Conservation (phyloP, 306 rosid genomes). For the Sindora glabra region DNA sequence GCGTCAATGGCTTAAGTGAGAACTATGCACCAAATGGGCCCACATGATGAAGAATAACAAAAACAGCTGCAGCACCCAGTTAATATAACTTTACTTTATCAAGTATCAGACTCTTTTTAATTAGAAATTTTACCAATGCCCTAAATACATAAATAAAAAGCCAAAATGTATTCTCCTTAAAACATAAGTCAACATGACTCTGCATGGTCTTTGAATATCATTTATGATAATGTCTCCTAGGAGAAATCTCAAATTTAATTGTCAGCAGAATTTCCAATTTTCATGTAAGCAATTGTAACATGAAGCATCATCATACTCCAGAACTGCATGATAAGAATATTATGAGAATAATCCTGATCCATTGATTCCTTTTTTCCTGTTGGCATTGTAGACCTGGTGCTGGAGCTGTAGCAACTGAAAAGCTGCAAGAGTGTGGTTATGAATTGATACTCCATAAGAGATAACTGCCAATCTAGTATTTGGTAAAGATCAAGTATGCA, state of each 20-base stretch:
- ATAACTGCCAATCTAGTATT: conserved; percentile 30
- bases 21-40: too few relatives aligned
- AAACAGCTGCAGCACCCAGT: too few relatives aligned
- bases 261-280: neutral
- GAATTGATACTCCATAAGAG: conserved; percentile 11
- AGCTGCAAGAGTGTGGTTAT: conserved; percentile 15
- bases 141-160: too few relatives aligned
- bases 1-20: too few relatives aligned
- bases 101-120: too few relatives aligned
- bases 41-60: too few relatives aligned
- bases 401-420: conserved; percentile 70
- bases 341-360: conserved; percentile 16
- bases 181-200: too few relatives aligned
- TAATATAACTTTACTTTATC: too few relatives aligned
- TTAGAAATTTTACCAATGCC: too few relatives aligned
- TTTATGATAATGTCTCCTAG: neutral
- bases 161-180: too few relatives aligned
- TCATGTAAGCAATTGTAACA: conserved; percentile 2
- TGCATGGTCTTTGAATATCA: too few relatives aligned
- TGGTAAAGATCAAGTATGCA: conserved; percentile 21
- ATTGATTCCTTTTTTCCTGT: conserved; percentile 24
- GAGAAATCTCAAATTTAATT: conserved; percentile 2
- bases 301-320: conserved; percentile 6
- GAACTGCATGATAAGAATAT: conserved; percentile 8
- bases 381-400: conserved; percentile 80